Conservation (phyloP, 2,329 filamentous ascomycete genomes). For the Parastagonospora nodorum region DNA sequence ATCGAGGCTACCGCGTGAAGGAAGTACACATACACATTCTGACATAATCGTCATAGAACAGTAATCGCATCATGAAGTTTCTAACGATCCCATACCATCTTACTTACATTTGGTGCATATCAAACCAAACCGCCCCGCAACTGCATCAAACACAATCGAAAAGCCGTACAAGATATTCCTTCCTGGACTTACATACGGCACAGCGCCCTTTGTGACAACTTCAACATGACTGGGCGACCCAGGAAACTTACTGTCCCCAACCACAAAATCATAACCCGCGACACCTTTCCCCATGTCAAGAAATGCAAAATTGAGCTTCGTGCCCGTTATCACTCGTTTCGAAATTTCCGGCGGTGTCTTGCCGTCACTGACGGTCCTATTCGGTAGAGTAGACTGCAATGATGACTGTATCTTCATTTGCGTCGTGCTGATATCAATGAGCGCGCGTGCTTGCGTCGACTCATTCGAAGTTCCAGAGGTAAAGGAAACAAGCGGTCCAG, state of each 20-base stretch:
- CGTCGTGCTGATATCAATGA: conserved; percentile 11
- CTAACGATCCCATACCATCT: not conserved
- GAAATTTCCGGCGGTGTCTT: not conserved
- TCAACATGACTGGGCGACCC: conserved; percentile 9
- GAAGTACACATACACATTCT: not conserved
- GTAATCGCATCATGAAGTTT: not conserved
- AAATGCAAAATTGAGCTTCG: conserved; percentile 10
- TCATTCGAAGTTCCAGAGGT: not conserved
- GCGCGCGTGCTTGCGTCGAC: not conserved
- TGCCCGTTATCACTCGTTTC: conserved; percentile 5
- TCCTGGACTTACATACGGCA: conserved; percentile 12
- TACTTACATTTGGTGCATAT: conserved; percentile 17
- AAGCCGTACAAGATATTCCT: conserved; percentile 12
- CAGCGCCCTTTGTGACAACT: not conserved
- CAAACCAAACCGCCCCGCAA: conserved; percentile 11
- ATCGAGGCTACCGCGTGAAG: conserved; percentile 29
- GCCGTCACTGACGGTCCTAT: not conserved
- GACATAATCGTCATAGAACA: not conserved
- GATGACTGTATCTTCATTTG: conserved; percentile 11
- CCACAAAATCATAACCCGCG: conserved; percentile 11
- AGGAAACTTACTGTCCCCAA: conserved; percentile 7
- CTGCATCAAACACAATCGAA: conserved; percentile 12
- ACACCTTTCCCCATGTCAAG: not conserved
- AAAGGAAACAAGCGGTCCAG: not conserved
- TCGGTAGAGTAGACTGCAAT: conserved; percentile 2